These are phyloP conservation scores for Corymbia calophylla DNA, from an alignment of 441 rosid species.

Conservation along the genomic window DNA sequence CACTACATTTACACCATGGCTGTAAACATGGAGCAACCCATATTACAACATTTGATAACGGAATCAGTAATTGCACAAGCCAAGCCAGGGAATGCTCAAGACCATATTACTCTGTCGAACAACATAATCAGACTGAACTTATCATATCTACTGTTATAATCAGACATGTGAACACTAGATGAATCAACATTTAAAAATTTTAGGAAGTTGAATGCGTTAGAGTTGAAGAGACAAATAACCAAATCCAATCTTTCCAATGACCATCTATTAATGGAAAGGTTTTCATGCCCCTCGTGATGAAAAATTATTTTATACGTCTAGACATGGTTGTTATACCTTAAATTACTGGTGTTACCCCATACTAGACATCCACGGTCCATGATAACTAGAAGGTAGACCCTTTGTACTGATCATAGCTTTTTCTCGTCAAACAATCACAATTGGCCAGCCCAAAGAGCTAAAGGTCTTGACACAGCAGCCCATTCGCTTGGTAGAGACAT, in stretches of 20 bases:
- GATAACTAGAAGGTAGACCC: neutral
- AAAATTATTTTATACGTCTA: neutral
- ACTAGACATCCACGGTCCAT: accelerated
- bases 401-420: neutral
- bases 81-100: neutral
- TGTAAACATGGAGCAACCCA: neutral
- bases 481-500: neutral
- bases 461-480: neutral
- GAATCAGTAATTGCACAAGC: neutral
- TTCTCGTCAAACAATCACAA: accelerated
- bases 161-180: neutral
- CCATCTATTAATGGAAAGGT: neutral
- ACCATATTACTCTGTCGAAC: neutral
- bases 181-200: neutral
- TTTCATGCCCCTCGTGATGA: neutral
- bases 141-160: neutral
- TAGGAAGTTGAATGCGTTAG: neutral
- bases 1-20: neutral
- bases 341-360: neutral
- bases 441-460: neutral
- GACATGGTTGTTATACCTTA: neutral
- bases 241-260: neutral
- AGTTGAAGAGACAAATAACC: neutral
- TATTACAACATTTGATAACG: neutral
- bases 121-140: neutral